Evolutionary conservation across 345 rosid species (phyloP).

Genomic region (Salix exigua): DNA sequence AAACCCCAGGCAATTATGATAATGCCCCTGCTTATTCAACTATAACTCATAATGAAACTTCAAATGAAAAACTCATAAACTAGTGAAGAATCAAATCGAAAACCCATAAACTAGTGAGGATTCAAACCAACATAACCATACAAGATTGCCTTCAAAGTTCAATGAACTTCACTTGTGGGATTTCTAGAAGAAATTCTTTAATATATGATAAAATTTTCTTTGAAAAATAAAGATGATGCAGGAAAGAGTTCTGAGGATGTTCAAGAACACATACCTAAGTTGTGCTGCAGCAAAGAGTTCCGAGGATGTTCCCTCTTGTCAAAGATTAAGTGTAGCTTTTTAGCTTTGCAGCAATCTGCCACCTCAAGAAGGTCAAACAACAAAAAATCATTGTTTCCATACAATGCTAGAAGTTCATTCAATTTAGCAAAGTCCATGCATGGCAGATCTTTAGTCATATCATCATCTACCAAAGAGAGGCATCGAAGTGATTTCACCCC

Average conservation of each 20-base stretch:
- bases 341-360: conserved; percentile 91
- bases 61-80: too few species aligned
- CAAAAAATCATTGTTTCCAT: conserved; percentile 74
- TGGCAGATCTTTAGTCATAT: conserved; percentile 81
- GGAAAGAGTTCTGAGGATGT: not conserved
- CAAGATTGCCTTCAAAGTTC: too few species aligned
- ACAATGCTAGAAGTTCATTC: conserved; percentile 65
- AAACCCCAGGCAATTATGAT: too few species aligned
- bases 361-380: conserved; percentile 91
- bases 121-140: too few species aligned
- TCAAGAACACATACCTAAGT: conserved; percentile 50
- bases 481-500: conserved; percentile 86
- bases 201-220: too few species aligned
- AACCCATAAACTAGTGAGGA: too few species aligned
- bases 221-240: too few species aligned
- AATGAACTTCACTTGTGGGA: too few species aligned
- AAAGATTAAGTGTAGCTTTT: conserved; percentile 64
- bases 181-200: too few species aligned
- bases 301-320: conserved; percentile 90
- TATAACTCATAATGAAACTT: too few species aligned
- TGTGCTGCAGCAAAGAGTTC: conserved; percentile 88
- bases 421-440: conserved; percentile 83
- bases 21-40: too few species aligned
- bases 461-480: conserved; percentile 72
- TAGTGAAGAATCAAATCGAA: too few species aligned